Evolutionary conservation across 1,284 basidiomycete genomes (phyloP).

Genomic region (Tilletia walkeri): DNA sequence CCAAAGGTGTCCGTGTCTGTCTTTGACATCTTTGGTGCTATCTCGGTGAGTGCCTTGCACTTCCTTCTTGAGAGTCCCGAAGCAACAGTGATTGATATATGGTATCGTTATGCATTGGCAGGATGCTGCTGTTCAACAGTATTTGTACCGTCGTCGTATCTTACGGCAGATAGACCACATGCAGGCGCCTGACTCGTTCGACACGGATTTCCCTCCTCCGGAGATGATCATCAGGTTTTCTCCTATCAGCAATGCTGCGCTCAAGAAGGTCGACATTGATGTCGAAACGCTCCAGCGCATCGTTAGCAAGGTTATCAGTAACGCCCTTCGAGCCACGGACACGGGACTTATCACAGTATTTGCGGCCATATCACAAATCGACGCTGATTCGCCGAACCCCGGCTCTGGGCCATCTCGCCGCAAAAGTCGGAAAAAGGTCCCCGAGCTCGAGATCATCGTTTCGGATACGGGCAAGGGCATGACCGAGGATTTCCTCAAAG

Average conservation of each 20-base stretch:
- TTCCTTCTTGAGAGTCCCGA: no score
- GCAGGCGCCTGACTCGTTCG: not conserved
- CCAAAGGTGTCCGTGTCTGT: not conserved
- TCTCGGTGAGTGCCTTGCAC: not conserved
- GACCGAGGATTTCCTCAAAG: not conserved
- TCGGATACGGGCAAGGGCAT: not conserved
- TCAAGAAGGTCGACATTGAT: not conserved
- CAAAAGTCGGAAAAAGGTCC: not conserved
- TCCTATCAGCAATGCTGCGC: not conserved
- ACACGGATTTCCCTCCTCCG: not conserved
- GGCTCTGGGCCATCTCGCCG: not conserved
- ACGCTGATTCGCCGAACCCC: no score
- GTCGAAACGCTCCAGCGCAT: not conserved
- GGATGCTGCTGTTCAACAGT: not conserved
- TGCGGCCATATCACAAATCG: not conserved
- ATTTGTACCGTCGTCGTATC: not conserved
- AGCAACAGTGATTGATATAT: no score
- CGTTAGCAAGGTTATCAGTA: not conserved
- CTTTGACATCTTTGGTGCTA: not conserved
- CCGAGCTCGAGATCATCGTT: slow-evolving; percentile 4
- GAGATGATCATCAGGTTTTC: not conserved
- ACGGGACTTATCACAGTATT: not conserved
- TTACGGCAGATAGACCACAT: not conserved
- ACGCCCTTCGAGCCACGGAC: not conserved
- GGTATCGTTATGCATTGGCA: no score